phyloP scores from a whole-genome alignment of 306 rosid genomes.

The Acacia confusa region DNA sequence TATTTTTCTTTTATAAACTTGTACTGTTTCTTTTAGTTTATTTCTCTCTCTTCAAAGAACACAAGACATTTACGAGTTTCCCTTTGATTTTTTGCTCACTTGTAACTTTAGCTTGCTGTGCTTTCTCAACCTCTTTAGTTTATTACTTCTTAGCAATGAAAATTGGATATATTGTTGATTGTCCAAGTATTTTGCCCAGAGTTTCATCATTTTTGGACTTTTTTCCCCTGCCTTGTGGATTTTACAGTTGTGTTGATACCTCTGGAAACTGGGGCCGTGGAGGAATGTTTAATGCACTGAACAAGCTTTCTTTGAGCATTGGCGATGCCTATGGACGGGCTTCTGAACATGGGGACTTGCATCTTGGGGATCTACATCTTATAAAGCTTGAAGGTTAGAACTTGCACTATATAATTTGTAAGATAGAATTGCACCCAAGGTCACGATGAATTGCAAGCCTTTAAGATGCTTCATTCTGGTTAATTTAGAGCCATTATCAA shows the following conservation, averaged over 20 bases:
- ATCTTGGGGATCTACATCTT: conserved; percentile 95
- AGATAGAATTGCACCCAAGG: background rate
- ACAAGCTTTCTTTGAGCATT: conserved; percentile 65
- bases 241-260: conserved; percentile 77
- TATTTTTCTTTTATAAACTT: background rate
- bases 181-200: background rate
- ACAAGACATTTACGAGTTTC: background rate
- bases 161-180: background rate
- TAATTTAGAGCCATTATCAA: background rate
- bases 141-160: background rate
- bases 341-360: conserved; percentile 81
- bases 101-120: background rate
- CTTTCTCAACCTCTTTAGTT: background rate
- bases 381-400: conserved; percentile 67
- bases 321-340: conserved; percentile 77
- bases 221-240: conserved; percentile 17
- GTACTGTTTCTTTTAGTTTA: background rate
- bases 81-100: background rate
- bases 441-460: background rate
- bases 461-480: background rate
- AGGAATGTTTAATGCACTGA: conserved; percentile 86
- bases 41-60: background rate
- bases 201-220: background rate
- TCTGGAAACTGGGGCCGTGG: conserved; percentile 96
- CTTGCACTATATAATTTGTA: conserved; percentile 2